Conservation (phyloP, 345 rosid species). For the Linum tenue region DNA sequence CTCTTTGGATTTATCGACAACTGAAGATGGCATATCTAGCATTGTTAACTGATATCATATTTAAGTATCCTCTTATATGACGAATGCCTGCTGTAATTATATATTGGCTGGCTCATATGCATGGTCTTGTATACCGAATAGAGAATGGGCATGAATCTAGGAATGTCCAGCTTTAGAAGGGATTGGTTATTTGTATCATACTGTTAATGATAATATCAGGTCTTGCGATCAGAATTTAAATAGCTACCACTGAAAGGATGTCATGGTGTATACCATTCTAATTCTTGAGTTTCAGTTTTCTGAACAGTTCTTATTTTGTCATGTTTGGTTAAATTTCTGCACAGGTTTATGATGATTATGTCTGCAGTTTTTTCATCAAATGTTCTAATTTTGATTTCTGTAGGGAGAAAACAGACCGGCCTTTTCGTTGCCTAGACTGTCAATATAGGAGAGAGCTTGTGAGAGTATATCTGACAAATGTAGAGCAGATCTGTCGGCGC, state of each 20-base stretch:
- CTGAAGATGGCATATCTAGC: not conserved
- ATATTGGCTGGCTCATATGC: not conserved
- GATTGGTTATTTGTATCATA: not conserved
- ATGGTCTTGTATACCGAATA: not conserved
- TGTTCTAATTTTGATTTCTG: constrained; percentile 12
- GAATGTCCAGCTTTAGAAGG: not conserved
- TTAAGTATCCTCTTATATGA: not conserved
- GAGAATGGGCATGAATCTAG: not conserved
- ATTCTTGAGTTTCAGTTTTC: not conserved
- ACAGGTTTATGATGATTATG: not conserved
- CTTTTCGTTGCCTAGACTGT: constrained; percentile 85
- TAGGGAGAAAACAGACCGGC: constrained; percentile 86
- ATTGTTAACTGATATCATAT: not conserved
- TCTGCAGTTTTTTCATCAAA: not conserved
- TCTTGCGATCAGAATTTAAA: not conserved
- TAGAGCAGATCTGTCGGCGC: constrained; percentile 75
- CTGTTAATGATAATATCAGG: not conserved
- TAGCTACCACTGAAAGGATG: not conserved
- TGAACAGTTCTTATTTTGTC: not conserved
- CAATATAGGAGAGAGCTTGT: constrained; percentile 86
- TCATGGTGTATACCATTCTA: not conserved
- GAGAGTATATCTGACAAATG: constrained; percentile 78
- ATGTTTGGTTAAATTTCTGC: not conserved
- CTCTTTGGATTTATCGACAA: not conserved
- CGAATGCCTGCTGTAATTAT: not conserved